Conservation (phyloP, 2,329 filamentous ascomycete genomes). For the Hansfordia pulvinata region DNA sequence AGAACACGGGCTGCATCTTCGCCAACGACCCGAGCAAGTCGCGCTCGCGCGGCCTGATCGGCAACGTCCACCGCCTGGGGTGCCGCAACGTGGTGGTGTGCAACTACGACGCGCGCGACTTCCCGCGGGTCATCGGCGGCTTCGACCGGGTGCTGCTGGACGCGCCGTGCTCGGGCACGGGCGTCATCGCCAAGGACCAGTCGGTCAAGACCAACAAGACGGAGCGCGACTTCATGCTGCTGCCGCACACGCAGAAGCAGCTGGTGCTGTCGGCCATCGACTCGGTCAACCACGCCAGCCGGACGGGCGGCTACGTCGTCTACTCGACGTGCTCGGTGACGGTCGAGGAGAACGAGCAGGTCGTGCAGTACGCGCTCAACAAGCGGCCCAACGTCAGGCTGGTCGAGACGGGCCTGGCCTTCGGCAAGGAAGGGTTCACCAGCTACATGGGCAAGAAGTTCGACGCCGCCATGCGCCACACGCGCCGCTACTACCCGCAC, state of each 20-base stretch:
- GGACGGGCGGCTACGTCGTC: constrained; percentile 88
- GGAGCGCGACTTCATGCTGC: constrained; percentile 81
- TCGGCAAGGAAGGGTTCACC: constrained; percentile 87
- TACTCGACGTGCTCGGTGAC: constrained; percentile 96
- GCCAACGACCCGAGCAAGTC: constrained; percentile 94
- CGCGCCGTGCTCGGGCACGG: constrained; percentile 90
- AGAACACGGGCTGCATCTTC: constrained; percentile 89
- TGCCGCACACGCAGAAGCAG: constrained; percentile 92
- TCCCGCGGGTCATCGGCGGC: constrained; percentile 86
- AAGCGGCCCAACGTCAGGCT: constrained; percentile 89
- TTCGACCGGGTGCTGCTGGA: constrained; percentile 93
- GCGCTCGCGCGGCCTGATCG: constrained; percentile 91
- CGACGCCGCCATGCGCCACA: constrained; percentile 70
- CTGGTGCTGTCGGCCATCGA: constrained; percentile 87
- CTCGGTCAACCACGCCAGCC: constrained; percentile 79
- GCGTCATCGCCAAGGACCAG: constrained; percentile 93
- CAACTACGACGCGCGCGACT: constrained; percentile 88
- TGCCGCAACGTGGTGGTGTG: constrained; percentile 90
- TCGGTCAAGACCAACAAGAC: constrained; percentile 98
- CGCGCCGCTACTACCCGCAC: constrained; percentile 79
- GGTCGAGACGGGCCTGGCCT: constrained; percentile 79
- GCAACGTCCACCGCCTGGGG: constrained; percentile 91
- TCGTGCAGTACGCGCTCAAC: constrained; percentile 84
- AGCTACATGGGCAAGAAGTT: constrained; percentile 87
- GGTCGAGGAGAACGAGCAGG: constrained; percentile 82